Conservation (phyloP, 257 asterid genomes). For the Phtheirospermum japonicum region DNA sequence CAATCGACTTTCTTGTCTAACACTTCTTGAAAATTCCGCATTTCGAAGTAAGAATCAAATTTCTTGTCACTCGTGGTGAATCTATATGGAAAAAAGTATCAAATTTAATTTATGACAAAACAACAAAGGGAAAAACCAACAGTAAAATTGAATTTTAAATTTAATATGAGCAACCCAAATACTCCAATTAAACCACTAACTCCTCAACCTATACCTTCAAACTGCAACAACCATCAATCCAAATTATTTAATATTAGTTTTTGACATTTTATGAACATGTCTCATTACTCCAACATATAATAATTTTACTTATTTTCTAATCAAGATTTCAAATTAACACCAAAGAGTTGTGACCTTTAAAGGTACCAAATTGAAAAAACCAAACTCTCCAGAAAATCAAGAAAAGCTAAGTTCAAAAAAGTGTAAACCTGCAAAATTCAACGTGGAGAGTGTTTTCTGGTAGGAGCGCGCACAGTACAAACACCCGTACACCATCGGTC, state of each 20-base stretch:
- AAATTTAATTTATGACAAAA: background rate
- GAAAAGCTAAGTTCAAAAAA: background rate
- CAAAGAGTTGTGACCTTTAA: background rate
- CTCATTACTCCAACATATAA: background rate
- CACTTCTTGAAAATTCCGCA: background rate
- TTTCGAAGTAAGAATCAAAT: background rate
- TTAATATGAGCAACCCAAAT: background rate
- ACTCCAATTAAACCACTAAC: background rate
- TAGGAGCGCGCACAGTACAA: conserved; percentile 77
- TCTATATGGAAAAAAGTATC: too few relatives aligned
- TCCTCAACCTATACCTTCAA: background rate
- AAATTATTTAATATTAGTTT: too few relatives aligned
- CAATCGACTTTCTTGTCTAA: background rate
- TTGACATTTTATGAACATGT: too few relatives aligned
- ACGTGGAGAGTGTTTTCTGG: conserved; percentile 74
- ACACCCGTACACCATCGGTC: conserved; percentile 98
- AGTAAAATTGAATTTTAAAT: too few relatives aligned
- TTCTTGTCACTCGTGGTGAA: background rate
- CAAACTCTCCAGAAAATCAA: conserved; percentile 1
- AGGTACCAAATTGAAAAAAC: background rate
- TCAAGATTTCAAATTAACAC: background rate
- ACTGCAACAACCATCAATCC: background rate
- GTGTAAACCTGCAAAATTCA: conserved; percentile 75
- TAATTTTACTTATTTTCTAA: background rate
- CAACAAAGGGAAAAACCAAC: background rate